Percentiles rank a stretch among this genome's conserved stretches.
These are phyloP conservation scores for Paratinospora sagittata DNA, from an alignment of 164 flowering plant species.

Conservation along the genomic window DNA sequence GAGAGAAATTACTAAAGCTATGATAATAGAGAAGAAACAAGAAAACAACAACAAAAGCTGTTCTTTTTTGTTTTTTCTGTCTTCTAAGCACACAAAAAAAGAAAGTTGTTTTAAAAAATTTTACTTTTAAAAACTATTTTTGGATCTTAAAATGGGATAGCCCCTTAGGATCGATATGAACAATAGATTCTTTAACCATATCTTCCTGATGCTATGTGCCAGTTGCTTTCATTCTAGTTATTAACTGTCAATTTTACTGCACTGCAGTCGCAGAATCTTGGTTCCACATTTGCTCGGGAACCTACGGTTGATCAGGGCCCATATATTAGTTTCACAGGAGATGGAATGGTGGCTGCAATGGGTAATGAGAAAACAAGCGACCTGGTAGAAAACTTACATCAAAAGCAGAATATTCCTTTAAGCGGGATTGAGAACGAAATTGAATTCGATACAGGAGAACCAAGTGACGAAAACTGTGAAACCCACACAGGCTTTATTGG, in stretches of 20 bases:
- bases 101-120: no score
- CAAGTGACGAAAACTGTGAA: constrained; percentile 11
- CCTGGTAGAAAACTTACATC: constrained; percentile 5
- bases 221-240: background rate
- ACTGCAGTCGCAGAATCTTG: constrained; percentile 23
- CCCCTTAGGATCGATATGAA: background rate
- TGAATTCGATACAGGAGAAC: background rate
- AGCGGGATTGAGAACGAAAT: constrained; percentile 9
- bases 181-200: background rate
- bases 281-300: constrained; percentile 14
- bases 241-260: constrained; percentile 3
- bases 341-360: constrained; percentile 41
- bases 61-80: no score
- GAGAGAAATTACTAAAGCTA: background rate
- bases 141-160: background rate
- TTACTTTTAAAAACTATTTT: no score
- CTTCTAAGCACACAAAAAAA: no score
- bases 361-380: constrained; percentile 15
- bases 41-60: no score
- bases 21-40: background rate
- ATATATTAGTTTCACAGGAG: constrained; percentile 35
- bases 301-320: constrained; percentile 51
- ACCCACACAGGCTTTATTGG: constrained; percentile 7
- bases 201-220: no score
- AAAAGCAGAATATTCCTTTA: constrained; percentile 10